These are phyloP conservation scores for Fusarium graminum DNA, from an alignment of 2,329 filamentous ascomycete species.

Conservation along the genomic window DNA sequence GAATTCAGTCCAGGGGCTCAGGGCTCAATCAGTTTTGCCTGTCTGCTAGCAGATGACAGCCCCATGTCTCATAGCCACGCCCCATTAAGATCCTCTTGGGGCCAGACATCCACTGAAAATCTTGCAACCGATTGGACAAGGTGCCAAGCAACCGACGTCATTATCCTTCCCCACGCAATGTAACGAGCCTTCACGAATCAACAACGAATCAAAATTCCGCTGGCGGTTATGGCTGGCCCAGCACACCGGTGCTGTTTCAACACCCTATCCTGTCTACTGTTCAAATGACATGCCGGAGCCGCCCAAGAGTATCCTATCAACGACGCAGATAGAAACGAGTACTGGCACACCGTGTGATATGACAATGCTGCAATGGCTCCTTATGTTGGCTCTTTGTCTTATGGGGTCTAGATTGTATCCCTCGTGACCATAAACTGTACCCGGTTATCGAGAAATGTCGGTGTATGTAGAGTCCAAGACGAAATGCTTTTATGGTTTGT, in stretches of 20 bases:
- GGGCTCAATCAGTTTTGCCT: constrained; percentile 13
- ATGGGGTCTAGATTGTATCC: constrained; percentile 31
- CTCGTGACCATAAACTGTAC: constrained; percentile 44
- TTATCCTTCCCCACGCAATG: constrained; percentile 44
- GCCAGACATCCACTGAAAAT: constrained; percentile 41
- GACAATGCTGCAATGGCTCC: constrained; percentile 33
- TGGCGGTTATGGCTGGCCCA: constrained; percentile 47
- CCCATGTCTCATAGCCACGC: constrained; percentile 48
- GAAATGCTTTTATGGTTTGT: constrained; percentile 22
- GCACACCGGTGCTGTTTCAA: constrained; percentile 45
- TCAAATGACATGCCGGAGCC: constrained; percentile 26
- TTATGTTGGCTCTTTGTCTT: constrained; percentile 24
- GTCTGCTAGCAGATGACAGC: constrained; percentile 31
- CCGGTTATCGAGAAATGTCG: constrained; percentile 47
- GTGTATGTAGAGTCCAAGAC: constrained; percentile 45
- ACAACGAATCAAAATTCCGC: constrained; percentile 43
- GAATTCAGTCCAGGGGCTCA: constrained; percentile 32
- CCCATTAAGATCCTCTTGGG: constrained; percentile 47
- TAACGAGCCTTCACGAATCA: constrained; percentile 25
- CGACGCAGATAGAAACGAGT: constrained; percentile 11
- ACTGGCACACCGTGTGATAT: constrained; percentile 43
- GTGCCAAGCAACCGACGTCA: constrained; percentile 45
- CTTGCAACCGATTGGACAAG: constrained; percentile 46
- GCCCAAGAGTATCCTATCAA: constrained; percentile 27
- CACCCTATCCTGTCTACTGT: constrained; percentile 29